Percentiles rank a stretch among this genome's conserved stretches.
phyloP scores from a whole-genome alignment of 2,329 filamentous ascomycete species.

The Cladosporium sp. region DNA sequence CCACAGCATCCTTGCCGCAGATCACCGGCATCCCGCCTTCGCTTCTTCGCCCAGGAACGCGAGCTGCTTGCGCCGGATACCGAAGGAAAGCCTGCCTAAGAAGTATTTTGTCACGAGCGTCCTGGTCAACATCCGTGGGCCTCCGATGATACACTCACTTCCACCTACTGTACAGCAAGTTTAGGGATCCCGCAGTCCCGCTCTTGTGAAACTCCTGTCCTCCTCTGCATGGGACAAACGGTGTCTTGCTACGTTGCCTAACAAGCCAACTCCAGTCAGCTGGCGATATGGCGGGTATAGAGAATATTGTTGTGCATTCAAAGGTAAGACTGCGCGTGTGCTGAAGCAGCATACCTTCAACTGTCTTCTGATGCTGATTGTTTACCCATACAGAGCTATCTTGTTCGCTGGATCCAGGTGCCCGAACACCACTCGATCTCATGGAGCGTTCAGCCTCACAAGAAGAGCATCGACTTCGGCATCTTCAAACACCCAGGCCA shows the following conservation, averaged over 20 bases:
- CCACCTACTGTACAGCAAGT: too few relatives aligned
- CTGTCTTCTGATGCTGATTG: slow-evolving; percentile 5
- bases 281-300: slow-evolving; percentile 76
- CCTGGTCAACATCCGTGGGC: background rate
- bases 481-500: slow-evolving; percentile 94
- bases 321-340: slow-evolving; percentile 59
- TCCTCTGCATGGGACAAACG: background rate
- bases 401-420: slow-evolving; percentile 94
- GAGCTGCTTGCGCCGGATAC: background rate
- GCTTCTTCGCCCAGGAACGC: background rate
- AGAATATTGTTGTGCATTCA: slow-evolving; percentile 95
- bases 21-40: background rate
- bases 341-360: background rate
- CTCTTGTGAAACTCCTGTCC: too few relatives aligned
- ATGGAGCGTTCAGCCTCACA: slow-evolving; percentile 96
- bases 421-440: slow-evolving; percentile 87
- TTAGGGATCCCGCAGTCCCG: background rate
- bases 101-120: background rate
- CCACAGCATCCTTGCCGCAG: background rate
- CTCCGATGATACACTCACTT: background rate
- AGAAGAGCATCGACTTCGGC: slow-evolving; percentile 97
- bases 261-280: background rate
- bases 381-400: slow-evolving; percentile 67
- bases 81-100: background rate
- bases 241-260: background rate